Conservation (phyloP, 352 stramenopile genomes). For the Pythium scleroteichum region DNA sequence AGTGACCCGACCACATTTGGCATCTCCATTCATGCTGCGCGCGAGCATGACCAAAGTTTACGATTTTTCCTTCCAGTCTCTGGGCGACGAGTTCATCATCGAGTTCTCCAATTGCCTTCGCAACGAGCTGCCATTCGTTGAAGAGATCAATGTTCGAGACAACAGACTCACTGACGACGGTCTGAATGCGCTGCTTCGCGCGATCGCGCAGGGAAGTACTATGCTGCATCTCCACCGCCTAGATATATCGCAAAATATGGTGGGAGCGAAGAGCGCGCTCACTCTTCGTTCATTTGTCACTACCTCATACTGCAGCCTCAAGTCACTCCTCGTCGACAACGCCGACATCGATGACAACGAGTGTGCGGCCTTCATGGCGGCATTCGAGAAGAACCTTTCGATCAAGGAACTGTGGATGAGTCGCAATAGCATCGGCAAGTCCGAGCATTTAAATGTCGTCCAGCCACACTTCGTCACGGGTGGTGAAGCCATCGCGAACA, state of each 20-base stretch:
- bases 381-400: constrained; percentile 80
- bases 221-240: constrained; percentile 53
- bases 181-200: constrained; percentile 54
- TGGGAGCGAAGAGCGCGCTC: constrained; percentile 56
- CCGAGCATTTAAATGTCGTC: constrained; percentile 89
- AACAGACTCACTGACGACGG: constrained; percentile 85
- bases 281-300: constrained; percentile 61
- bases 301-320: constrained; percentile 58
- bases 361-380: constrained; percentile 81
- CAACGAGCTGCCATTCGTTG: constrained; percentile 59
- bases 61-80: constrained; percentile 82
- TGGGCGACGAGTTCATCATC: constrained; percentile 65
- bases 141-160: constrained; percentile 85
- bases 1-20: constrained; percentile 48
- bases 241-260: constrained; percentile 77
- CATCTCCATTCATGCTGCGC: constrained; percentile 66
- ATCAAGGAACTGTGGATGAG: constrained; percentile 76
- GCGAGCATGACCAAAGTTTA: constrained; percentile 65
- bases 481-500: constrained; percentile 87
- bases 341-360: constrained; percentile 89
- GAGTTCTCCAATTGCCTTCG: constrained; percentile 65
- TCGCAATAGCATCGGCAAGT: constrained; percentile 86
- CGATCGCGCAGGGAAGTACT: constrained; percentile 49
- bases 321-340: constrained; percentile 70
- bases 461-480: constrained; percentile 82